Evolutionary conservation across 2,329 filamentous ascomycete species (phyloP), one percentile per base, ranked within the genome.

Genomic region (Epichloe glyceriae): DNA sequence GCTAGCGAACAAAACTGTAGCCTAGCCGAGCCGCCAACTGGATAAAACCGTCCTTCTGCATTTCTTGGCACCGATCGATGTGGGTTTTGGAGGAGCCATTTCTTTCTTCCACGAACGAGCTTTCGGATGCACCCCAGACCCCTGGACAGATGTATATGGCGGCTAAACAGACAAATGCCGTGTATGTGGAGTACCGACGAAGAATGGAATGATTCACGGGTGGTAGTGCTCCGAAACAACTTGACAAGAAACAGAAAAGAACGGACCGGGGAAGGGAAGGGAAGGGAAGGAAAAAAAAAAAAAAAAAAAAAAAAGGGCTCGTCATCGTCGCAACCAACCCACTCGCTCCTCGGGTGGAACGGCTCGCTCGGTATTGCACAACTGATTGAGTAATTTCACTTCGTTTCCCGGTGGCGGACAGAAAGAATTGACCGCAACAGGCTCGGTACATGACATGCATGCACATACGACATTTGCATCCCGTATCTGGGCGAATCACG

Each of bases 401-500:
- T 10, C 26, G 26, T 30, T 30, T 30, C 8, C 1, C 10, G 26
- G 26, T 8, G 26, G 26, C 35, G 35, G 12, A 26, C 14, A 33
- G 30, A 44, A 17, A 44, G 15, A 44, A 14, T 26, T 3, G 15
- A 19, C 30, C 30, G n/a, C n/a, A 10, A 45, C n/a, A 30, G 6
- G n/a, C 17, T 19, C 10, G 20, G 6, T 12, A 12, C 30, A 10
- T n/a, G n/a, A n/a, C n/a, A n/a, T n/a, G n/a, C n/a, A 17, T 39
- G 37, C 3, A 30, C 26, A 30, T 39, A 15, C n/a, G n/a, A n/a
- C 14, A 39, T 46, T 7, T 22, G 8, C 44, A 35, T 46, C 2
- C 33, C 42, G 49, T 46, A 50, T 41, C 7, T 39, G 43, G 44
- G 38, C 49, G 49, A 50, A 50, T 50, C 44, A 38, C 30, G 19